Evolutionary conservation across 129 eudicot species (phyloP).

Genomic region (Helichrysum umbraculigerum): DNA sequence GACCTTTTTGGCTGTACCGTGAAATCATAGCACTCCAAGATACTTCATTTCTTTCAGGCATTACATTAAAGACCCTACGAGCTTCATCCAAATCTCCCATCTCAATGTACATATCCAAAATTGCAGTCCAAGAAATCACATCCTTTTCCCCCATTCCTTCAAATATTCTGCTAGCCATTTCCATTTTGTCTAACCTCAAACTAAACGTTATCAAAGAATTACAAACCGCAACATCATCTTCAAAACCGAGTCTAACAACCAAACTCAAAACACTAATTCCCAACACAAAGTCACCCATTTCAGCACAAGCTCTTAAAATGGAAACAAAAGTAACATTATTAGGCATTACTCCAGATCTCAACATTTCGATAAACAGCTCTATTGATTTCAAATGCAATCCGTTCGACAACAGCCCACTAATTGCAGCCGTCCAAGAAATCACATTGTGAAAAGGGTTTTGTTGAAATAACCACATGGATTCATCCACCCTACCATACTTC

Average conservation of each 20-base stretch:
- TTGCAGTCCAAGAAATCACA: conserved; percentile 82
- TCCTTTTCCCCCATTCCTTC: conserved; percentile 55
- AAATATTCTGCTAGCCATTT: conserved; percentile 46
- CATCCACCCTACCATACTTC: conserved; percentile 56
- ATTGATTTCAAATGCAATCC: conserved; percentile 43
- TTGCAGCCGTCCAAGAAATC: conserved; percentile 63
- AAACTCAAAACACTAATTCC: conserved; percentile 49
- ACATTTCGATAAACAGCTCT: conserved; percentile 50
- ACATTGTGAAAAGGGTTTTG: conserved; percentile 56
- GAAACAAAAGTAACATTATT: conserved; percentile 66
- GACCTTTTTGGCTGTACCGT: conserved; percentile 64
- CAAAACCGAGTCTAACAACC: conserved; percentile 57
- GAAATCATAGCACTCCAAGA: conserved; percentile 88
- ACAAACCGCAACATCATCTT: conserved; percentile 45
- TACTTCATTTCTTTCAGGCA: conserved; percentile 79
- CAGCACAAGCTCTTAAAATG: conserved; percentile 53
- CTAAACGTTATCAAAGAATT: conserved; percentile 64
- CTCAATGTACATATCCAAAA: conserved; percentile 63
- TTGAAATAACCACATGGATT: conserved; percentile 50
- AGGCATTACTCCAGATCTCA: conserved; percentile 49
- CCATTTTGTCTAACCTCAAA: conserved; percentile 45
- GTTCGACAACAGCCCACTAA: conserved; percentile 62
- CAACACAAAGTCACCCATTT: conserved; percentile 39
- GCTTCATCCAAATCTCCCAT: conserved; percentile 64
- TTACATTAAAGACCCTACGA: conserved; percentile 64